Evolutionary conservation across 2,329 filamentous ascomycete species (phyloP).

Genomic region (Lachnellula arida): DNA sequence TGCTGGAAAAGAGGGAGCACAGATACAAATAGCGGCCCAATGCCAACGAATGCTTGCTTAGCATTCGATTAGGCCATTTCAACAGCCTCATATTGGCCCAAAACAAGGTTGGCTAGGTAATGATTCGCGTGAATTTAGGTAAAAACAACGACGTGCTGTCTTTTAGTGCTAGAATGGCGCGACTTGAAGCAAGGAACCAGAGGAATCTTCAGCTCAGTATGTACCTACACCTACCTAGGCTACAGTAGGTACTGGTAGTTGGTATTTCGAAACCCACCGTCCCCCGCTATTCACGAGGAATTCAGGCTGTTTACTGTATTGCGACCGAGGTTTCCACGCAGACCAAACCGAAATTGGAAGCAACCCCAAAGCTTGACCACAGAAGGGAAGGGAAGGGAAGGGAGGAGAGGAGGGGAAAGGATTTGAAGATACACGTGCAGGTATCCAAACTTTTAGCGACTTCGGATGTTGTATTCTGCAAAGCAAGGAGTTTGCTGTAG

Average conservation of each 20-base stretch:
- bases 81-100: neutral
- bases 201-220: neutral
- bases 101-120: neutral
- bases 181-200: neutral
- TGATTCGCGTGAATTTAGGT: neutral
- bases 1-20: no score
- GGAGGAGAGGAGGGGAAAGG: no score
- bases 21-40: neutral
- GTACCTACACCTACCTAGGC: no score
- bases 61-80: neutral
- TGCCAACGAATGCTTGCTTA: neutral
- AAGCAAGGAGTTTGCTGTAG: no score
- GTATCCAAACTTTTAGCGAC: neutral
- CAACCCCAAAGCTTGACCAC: neutral
- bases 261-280: no score
- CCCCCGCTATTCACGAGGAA: neutral
- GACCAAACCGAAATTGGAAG: neutral
- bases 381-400: no score
- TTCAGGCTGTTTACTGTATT: slow-evolving; percentile 11
- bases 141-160: neutral
- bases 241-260: no score
- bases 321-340: neutral
- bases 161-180: neutral
- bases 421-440: no score
- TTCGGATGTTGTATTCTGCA: no score